Conservation (phyloP, 495 filamentous ascomycete species). For the Polyplosphaeria fusca region DNA sequence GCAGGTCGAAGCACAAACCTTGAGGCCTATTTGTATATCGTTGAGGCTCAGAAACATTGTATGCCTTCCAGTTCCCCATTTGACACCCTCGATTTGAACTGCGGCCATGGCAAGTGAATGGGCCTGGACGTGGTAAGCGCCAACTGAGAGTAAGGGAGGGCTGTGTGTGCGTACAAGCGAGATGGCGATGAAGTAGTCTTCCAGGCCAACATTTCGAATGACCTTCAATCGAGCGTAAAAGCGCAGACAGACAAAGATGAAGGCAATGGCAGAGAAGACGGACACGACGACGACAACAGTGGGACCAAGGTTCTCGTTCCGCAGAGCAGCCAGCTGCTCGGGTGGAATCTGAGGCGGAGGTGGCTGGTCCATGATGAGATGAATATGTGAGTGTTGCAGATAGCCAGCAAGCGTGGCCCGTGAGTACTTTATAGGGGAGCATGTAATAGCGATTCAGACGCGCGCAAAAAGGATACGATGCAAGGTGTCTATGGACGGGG, state of each 20-base stretch:
- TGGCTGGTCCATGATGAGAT: not conserved
- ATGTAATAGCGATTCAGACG: too few relatives aligned
- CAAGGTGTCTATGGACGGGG: too few relatives aligned
- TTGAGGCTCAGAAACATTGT: not conserved
- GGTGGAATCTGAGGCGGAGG: not conserved
- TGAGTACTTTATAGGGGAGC: too few relatives aligned
- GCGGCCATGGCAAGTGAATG: not conserved
- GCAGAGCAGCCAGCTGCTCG: not conserved
- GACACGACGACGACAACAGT: not conserved
- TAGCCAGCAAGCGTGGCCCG: too few relatives aligned
- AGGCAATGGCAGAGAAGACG: not conserved
- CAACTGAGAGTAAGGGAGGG: not conserved
- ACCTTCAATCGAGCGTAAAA: not conserved
- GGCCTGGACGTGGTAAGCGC: not conserved
- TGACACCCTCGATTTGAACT: too few relatives aligned
- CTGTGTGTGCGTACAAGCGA: not conserved
- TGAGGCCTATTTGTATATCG: too few relatives aligned
- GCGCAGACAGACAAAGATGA: not conserved
- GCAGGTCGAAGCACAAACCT: too few relatives aligned
- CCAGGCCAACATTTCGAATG: not conserved
- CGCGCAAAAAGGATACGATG: too few relatives aligned
- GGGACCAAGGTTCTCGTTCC: not conserved
- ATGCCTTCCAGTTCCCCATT: conserved; percentile 12
- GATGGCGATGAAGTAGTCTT: not conserved
- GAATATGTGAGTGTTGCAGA: too few relatives aligned